A percentile compares a stretch with the other conserved stretches of the same genome.
These are phyloP conservation scores for Pisolithus thermaeus DNA, from an alignment of 1,284 basidiomycete genomes.

Conservation along the genomic window DNA sequence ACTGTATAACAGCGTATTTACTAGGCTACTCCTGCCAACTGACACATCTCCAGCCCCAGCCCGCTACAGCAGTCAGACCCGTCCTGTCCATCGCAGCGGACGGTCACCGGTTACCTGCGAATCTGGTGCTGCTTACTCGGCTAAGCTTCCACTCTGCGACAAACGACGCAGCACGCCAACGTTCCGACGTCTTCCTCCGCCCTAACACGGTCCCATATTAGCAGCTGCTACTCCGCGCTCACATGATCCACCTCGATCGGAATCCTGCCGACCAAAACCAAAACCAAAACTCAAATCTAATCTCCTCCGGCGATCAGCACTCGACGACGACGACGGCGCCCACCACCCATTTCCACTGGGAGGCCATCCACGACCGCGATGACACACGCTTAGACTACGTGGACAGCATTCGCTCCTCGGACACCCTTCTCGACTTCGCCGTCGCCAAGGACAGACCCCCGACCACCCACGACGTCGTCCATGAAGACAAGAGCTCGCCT, in stretches of 20 bases:
- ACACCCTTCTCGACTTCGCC: slow-evolving; percentile 6
- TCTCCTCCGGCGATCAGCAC: slow-evolving; percentile 34
- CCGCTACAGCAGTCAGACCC: no score
- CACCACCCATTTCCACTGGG: slow-evolving; percentile 39
- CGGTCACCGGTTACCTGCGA: no score
- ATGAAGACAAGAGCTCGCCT: slow-evolving; percentile 39
- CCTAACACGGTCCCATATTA: background rate
- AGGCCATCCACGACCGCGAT: slow-evolving; percentile 29
- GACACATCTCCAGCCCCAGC: no score
- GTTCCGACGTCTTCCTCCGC: background rate
- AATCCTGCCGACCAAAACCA: slow-evolving; percentile 41
- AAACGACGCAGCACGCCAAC: background rate
- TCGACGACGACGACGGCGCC: slow-evolving; percentile 11
- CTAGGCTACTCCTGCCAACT: no score
- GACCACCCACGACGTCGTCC: slow-evolving; percentile 19
- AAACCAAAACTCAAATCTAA: slow-evolving; percentile 40
- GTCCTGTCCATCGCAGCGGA: background rate
- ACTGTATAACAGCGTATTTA: background rate
- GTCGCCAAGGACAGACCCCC: slow-evolving; percentile 17
- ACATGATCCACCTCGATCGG: slow-evolving; percentile 61
- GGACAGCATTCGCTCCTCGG: slow-evolving; percentile 12
- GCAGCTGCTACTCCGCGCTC: slow-evolving; percentile 1
- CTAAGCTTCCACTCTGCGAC: background rate
- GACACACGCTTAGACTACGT: slow-evolving; percentile 28
- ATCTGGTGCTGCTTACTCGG: background rate